Evolutionary conservation across 192 early-diverging fungal species (phyloP), one percentile per base, ranked within the genome.

Genomic region (Linnemannia hyalina): DNA sequence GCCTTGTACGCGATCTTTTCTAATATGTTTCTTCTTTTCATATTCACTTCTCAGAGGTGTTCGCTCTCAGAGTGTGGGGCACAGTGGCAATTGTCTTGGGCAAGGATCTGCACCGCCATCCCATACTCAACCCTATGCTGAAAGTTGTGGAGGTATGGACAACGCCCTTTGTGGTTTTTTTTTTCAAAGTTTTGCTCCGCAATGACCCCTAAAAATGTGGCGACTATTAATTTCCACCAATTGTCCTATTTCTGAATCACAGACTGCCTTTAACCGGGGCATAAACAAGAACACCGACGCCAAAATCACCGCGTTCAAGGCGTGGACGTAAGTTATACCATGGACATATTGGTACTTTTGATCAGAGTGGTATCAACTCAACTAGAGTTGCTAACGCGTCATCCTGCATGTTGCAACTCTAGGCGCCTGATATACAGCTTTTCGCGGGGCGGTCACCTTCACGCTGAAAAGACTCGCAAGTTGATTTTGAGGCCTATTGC

Each of bases 371-470:
- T 9, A 46, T n/a, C 72, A 29, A 40, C 5, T 5, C 36, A n/a
- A 1, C 16, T 35, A 22, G 16, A 22, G 22, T 36, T 74, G 23
- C 46, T 47, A 55, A 70, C 32, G 16, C 35, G 22, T 18, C 52
- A 26, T 69, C 32, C 7, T 11, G 10, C 73, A 9, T 65, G 29
- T 29, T 8, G 60, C 32, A 65, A 65, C 26, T 20, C 13, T 72
- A 81, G 80, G 32, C 85, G 85, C 42, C 70, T 87, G 2, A 87
- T 87, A n/a, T 87, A 87, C 47, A 87, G 78, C n/a, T 87, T 87
- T 32, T 70, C 85, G 2, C 74, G 77, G 6, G 79, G 75, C 6
- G 76, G 77, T 8, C 80, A 81, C 29, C 73, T 87, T 32, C 32
- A 73, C 10, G n/a, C 36, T 7, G 85, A 87, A 35, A 87, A 87